Base-by-base conservation (phyloP, 345 rosid genomes). In the Lepidium didymum region DNA sequence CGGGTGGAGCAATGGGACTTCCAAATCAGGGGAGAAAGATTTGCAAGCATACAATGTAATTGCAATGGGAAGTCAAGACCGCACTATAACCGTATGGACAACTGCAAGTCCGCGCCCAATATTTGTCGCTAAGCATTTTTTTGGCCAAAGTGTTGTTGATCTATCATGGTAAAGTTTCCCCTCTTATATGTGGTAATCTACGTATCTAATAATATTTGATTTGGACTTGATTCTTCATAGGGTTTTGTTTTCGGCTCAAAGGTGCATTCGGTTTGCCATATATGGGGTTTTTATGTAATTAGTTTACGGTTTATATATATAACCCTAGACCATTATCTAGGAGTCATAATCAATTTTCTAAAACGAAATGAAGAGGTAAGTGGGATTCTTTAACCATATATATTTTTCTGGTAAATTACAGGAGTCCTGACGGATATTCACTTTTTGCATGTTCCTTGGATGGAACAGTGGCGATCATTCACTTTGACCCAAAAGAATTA, bases 51-150 rank as follows among this genome's bases (percentile, higher is more conserved):
- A 86, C 72, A 91, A 91, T 79, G 84, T 95, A 58, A 95, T 95
- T 79, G 99, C 99, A 41, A 91, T 95, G 72, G 97, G 99, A 59
- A 91, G 99, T 75, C 99, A 95, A 79, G 99, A 95, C 73, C 99
- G 97, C 41, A 95, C 97, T 10, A 88, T 95, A 80, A 95, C 99
- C 42, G 99, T 95, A 0, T 95, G 99, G 99, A 95, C 99, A 2
- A 95, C 99, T 63, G 99, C 89, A 49, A 87, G 92, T 73, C 87
- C 96, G 16, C 96, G 97, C 51, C 99, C 99, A 41, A 90, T 95
- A 56, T 91, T 95, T 73, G 99, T 95, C 58, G 99, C 97, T 3
- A 95, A 91, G 79, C 99, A 95, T 76, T 95, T 95, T 82, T 95
- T 95, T 56, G 74, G 89, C 68, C 97, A 95, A 76, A 95, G 99